Base-by-base conservation (phyloP, 164 flowering plant species). In the Warburgia ugandensis region DNA sequence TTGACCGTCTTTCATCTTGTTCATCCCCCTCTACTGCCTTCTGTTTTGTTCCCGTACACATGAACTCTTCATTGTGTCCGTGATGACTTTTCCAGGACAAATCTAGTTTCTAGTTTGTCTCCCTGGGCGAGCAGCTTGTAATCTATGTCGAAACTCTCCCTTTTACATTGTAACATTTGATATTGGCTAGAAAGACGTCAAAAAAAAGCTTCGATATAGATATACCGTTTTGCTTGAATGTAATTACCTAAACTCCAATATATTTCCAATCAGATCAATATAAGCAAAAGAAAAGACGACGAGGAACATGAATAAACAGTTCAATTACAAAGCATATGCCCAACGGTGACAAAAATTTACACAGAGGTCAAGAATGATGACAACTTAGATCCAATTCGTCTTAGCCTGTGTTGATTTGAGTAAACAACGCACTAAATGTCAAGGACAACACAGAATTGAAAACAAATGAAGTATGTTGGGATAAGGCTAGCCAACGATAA, bases 11-110 rank as follows among this genome's bases (percentile, higher is more conserved):
- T 9, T 41, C 1, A n/a, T 4, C 5, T 41, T 42, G 25, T 42
- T 8, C 6, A n/a, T 20, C 25, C 11, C 19, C 13, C 26, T 4
- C 16, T 44, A 41, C 49, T 6, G 13, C 17, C n/a, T n/a, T n/a
- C n/a, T n/a, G n/a, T 32, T 35, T 23, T 47, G 48, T 45, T 49
- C 43, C 33, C 14, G 58, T 48, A 53, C 25, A 29, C 43, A 17
- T 23, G 56, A 72, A 56, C 55, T 49, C 20, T 49, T 56, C 86
- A 92, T 48, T 17, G 95, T 79, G 29, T 81, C 75, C 68, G 82
- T 52, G 39, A 92, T 79, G 61, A 86, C 57, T 71, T 75, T 75
- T 26, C 97, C 97, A 19, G 69, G 45, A 76, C 82, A 70, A 72
- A 84, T 60, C 92, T 73, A 1, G 63, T 67, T 70, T 94, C 87